Evolutionary conservation across 75 land plant species (phyloP).

Genomic region (Isoetes taiwanensis): DNA sequence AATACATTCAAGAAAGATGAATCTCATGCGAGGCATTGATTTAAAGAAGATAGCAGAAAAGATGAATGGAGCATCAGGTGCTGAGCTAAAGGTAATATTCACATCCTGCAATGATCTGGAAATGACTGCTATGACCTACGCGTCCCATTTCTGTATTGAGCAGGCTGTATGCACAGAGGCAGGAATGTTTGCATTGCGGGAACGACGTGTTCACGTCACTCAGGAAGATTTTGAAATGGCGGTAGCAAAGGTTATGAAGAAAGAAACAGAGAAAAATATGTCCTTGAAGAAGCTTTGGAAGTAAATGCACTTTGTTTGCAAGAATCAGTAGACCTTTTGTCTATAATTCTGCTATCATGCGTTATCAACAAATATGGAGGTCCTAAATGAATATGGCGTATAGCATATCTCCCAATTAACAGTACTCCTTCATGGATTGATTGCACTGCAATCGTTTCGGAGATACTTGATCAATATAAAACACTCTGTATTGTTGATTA

Average conservation of each 20-base stretch:
- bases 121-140: neutral
- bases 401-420: too few relatives aligned
- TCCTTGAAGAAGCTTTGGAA: slow-evolving; percentile 90
- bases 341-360: too few relatives aligned
- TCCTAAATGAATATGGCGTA: too few relatives aligned
- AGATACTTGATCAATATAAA: too few relatives aligned
- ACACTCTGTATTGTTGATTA: too few relatives aligned
- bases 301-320: slow-evolving; percentile 15
- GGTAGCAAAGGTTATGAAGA: slow-evolving; percentile 98
- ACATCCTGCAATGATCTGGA: neutral
- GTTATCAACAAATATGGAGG: too few relatives aligned
- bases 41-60: slow-evolving; percentile 93
- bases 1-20: slow-evolving; percentile 92
- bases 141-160: neutral
- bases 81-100: slow-evolving; percentile 74
- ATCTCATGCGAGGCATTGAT: slow-evolving; percentile 95
- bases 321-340: neutral
- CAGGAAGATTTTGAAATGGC: slow-evolving; percentile 99
- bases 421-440: too few relatives aligned
- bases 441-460: too few relatives aligned
- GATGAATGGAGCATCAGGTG: slow-evolving; percentile 97
- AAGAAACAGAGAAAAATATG: slow-evolving; percentile 98
- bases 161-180: slow-evolving; percentile 99
- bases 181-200: slow-evolving; percentile 96
- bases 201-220: slow-evolving; percentile 90